Base-by-base conservation (phyloP, 805 yeast genomes). In the Spathaspora arborariae region DNA sequence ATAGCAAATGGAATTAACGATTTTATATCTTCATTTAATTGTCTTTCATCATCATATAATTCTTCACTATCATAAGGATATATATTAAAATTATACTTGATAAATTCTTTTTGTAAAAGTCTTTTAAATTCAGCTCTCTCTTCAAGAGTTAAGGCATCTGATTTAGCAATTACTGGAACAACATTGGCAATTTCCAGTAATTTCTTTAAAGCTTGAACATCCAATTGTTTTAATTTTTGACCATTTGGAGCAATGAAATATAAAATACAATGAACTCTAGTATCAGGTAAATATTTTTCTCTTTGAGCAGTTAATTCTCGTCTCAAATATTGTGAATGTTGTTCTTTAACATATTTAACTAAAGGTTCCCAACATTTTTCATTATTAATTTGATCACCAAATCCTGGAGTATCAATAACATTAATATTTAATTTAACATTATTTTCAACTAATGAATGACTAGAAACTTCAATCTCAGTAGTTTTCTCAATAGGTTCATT, bases 311-410 rank as follows among this genome's bases (percentile, higher is more conserved):
- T 92, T 64, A 92, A 82, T 69, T 91, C 98, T 66, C 86, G 88
- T 71, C 97, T 85, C 62, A 91, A 76, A 66, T 87, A 91, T 59
- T 84, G 84, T 38, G 95, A 85, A 66, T 91, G 96, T 70, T 91
- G 97, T 68, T 91, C 97, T 70, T 91, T 91, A 64, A 91, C 88
- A 70, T 90, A 91, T 68, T 88, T 89, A 54, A 91, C 84, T 52
- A 91, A 83, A 45, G 97, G 97, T 58, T 91, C 98, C 97, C 97
- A 92, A 68, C 96, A 90, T 68, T 85, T 87, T 59, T 88, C 95
- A 68, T 91, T 91, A 72, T 90, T 88, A 55, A 94, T 86, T 70
- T 88, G 96, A 74, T 94, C 99, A 35, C 97, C 98, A 74, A 89
- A 94, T 13, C 98, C 98, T 18, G 98, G 98, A 2, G 99, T 94